Evolutionary conservation across 306 rosid genomes (phyloP).

Genomic region (Ammopiptanthus mongolicus): DNA sequence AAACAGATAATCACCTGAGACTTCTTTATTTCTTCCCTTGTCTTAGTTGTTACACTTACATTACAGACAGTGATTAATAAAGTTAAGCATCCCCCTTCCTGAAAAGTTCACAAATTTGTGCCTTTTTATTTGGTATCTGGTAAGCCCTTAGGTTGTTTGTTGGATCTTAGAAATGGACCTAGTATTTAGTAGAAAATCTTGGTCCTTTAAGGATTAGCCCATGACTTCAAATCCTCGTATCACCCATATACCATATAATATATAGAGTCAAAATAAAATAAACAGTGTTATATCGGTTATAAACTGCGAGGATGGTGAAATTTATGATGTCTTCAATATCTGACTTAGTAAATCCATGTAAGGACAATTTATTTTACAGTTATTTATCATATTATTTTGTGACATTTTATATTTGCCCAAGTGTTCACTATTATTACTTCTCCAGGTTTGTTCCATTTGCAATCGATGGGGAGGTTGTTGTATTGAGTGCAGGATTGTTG

Average conservation of each 20-base stretch:
- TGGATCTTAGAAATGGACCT: neutral
- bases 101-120: neutral
- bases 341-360: neutral
- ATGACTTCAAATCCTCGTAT: neutral
- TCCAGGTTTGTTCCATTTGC: slow-evolving; percentile 58
- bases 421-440: slow-evolving; percentile 3
- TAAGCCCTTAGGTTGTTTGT: neutral
- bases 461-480: slow-evolving; percentile 56
- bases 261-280: neutral
- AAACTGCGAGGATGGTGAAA: neutral
- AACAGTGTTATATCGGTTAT: neutral
- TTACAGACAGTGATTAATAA: neutral
- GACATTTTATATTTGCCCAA: neutral
- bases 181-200: neutral
- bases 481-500: slow-evolving; percentile 52
- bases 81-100: neutral
- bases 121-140: neutral
- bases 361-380: neutral
- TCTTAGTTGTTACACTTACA: neutral
- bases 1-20: neutral
- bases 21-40: neutral
- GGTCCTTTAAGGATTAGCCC: neutral
- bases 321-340: neutral
- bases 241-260: neutral
- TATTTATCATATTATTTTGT: neutral